A percentile compares a stretch with the other conserved stretches of the same genome.
phyloP scores from a whole-genome alignment of 371 early-diverging fungal genomes.

The Mucor sp. region DNA sequence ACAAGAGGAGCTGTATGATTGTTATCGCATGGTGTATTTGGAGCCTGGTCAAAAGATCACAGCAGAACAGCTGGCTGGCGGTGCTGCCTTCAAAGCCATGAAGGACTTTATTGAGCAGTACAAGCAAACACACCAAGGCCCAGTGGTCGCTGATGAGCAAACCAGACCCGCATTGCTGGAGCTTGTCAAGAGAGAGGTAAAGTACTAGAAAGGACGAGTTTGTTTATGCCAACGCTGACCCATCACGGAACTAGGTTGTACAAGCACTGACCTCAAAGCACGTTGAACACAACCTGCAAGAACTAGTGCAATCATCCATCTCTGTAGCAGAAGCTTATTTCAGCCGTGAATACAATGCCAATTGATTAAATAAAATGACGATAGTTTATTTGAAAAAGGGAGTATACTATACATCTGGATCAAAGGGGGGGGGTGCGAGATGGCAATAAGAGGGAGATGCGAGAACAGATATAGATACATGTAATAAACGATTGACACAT shows the following conservation, averaged over 20 bases:
- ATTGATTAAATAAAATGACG: constrained; percentile 11
- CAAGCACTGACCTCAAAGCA: constrained; percentile 2
- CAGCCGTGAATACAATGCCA: constrained; percentile 21
- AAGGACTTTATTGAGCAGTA: constrained; percentile 31
- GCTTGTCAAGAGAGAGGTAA: constrained; percentile 29
- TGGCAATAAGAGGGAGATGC: neutral
- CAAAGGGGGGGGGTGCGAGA: neutral
- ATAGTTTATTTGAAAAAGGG: neutral
- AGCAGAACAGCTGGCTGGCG: constrained; percentile 54
- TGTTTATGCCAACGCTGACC: neutral
- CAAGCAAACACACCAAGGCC: constrained; percentile 18
- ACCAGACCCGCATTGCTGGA: constrained; percentile 24
- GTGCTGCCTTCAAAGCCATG: constrained; percentile 61
- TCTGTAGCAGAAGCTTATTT: constrained; percentile 28
- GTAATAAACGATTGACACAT: constrained; percentile 3
- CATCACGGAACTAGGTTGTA: neutral
- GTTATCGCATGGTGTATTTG: constrained; percentile 39
- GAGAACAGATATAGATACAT: neutral
- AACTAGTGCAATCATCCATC: constrained; percentile 12
- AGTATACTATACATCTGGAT: neutral
- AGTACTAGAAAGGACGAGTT: neutral
- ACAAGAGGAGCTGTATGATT: constrained; percentile 45
- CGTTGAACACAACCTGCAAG: neutral
- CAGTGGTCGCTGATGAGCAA: constrained; percentile 28
- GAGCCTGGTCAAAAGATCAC: constrained; percentile 15